Percentiles rank a stretch among this genome's conserved stretches.
phyloP scores from a whole-genome alignment of 441 rosid species.

The Croton laevigatus region DNA sequence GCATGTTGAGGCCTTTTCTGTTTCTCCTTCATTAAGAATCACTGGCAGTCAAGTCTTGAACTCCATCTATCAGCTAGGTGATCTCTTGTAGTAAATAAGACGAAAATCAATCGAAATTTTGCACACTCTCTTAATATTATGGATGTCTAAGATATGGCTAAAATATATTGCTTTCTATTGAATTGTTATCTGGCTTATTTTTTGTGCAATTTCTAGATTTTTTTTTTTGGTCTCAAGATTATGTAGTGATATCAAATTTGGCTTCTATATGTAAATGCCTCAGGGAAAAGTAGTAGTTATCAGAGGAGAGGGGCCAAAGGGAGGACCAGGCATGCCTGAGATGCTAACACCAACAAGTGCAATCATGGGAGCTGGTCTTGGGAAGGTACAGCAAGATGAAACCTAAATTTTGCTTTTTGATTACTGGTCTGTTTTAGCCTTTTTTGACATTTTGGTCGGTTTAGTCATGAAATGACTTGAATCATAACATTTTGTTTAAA shows the following conservation, averaged over 20 bases:
- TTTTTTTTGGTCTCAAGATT: not conserved
- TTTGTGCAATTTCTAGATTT: not conserved
- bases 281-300: conserved; percentile 91
- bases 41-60: not conserved
- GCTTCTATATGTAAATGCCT: conserved; percentile 10
- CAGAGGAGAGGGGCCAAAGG: conserved; percentile 97
- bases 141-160: not conserved
- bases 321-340: conserved; percentile 99
- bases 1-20: not conserved
- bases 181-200: conserved; percentile 2
- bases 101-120: not conserved
- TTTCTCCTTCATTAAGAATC: not conserved
- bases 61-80: not conserved
- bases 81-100: not conserved
- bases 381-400: conserved; percentile 59
- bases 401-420: conserved; percentile 8
- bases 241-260: conserved; percentile 7
- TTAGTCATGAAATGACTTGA: conserved; percentile 8
- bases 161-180: not conserved
- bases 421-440: not conserved
- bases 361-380: conserved; percentile 99
- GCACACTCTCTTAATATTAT: not conserved
- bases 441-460: too few relatives aligned
- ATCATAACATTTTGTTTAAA: not conserved
- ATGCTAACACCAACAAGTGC: conserved; percentile 99